Base-by-base conservation (phyloP, 139 green algal genomes). In the Mychonastes homosphaera region DNA sequence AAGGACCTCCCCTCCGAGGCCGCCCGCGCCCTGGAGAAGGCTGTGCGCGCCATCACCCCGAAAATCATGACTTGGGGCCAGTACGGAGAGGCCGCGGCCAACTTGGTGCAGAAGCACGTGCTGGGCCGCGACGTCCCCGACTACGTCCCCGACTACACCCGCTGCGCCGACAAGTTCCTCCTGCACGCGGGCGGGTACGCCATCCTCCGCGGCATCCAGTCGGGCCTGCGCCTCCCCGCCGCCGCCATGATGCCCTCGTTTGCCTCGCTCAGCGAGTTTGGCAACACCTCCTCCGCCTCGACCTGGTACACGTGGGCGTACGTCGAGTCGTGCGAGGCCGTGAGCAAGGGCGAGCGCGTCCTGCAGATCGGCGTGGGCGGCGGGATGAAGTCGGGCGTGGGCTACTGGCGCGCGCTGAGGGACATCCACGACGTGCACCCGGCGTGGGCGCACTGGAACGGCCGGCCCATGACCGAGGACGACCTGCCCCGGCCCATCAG, bases 161-260 rank as follows among this genome's bases (percentile, higher is more conserved):
- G 55, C 34, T 72, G 65, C 41, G 26, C 50, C 0, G 55, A 77
- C 56, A 68, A 83, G 63, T 83, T 83, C 54, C 55, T 63, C 5
- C 62, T 82, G 3, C 75, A 79, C 47, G 75, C 46, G 33, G 46
- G 46, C n/a, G 62, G 62, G 40, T 69, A 69, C 36, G 62, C 62
- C n/a, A 62, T 69, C 33, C 53, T 69, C 34, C 52, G 46, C 3
- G 62, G 51, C 26, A 56, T 69, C 9, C 53, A 69, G 62, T 57
- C 56, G 62, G 62, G 62, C 24, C 44, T 69, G 35, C 15, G 54
- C 2, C 71, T 83, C 65, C 71, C 75, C 12, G 40, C 50, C n/a
- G 36, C 61, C 8, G 38, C 24, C 12, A 83, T 83, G 75, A 58
- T 83, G 23, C 68, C 71, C 13, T 74, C 62, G 58, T 83, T 76